Base-by-base conservation (phyloP, 805 yeast genomes). In the Candida insectorum region DNA sequence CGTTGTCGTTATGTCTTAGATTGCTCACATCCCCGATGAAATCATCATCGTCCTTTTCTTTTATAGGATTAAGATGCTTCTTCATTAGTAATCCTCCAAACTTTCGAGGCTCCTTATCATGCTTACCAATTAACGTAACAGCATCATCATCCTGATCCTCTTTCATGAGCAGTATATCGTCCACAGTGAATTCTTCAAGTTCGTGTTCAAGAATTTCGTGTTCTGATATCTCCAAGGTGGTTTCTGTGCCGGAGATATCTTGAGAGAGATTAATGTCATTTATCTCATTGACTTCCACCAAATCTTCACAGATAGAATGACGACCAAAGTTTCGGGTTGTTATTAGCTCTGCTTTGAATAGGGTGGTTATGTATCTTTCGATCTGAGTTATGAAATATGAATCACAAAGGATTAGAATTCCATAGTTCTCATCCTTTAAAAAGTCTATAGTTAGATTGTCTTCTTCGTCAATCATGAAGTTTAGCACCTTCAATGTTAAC, bases 361-460 rank as follows among this genome's bases (percentile, higher is more conserved):
- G 18, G 9, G 12, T 22, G 21, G 40, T 42, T 9, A 62, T 56
- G 31, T 64, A 65, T 6, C 37, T 24, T 25, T 51, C 54, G 21
- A 65, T 49, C 24, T 51, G 52, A 4, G 39, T 44, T 4, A 55
- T 27, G 10, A 61, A 44, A 9, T 45, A 40, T n/a, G 40, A 41
- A 25, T 60, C 63, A 34, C 60, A 52, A 9, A 47, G 36, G n/a
- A 52, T 35, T 12, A 62, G 41, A 5, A 62, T 40, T 3, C 53
- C 48, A 39, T 52, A 55, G 30, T 44, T 48, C 24, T 59, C 62
- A 38, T 62, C 63, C n/a, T 57, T 47, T 17, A 49, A 30, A 31
- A 62, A 62, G 10, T 43, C 49, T 0, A 63, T 38, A 8, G 36
- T 28, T n/a, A 49, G 37, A 5, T 44, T 34, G n/a, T n/a, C n/a